phyloP scores from a whole-genome alignment of 2,329 filamentous ascomycete species.

The Alternaria triticimaculans region DNA sequence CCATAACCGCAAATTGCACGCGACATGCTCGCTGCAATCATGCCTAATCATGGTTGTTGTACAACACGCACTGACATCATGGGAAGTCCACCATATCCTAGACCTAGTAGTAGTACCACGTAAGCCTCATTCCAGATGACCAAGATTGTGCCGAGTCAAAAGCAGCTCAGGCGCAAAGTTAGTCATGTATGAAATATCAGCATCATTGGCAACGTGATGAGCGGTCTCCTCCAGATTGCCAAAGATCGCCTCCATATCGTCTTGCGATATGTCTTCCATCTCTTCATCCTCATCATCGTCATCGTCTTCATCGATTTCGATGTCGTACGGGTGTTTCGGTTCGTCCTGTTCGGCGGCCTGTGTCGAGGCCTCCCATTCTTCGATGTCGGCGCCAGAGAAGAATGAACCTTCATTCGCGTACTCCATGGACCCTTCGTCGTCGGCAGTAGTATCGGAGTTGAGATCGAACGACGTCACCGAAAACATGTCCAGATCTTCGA shows the following conservation, averaged over 20 bases:
- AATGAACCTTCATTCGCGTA: slow-evolving; percentile 10
- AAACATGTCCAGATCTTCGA: slow-evolving; percentile 20
- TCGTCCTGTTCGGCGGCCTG: not conserved
- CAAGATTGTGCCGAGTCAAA: slow-evolving; percentile 12
- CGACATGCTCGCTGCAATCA: not conserved
- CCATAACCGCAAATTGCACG: not conserved
- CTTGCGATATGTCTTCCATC: slow-evolving; percentile 19
- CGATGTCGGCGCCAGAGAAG: slow-evolving; percentile 16
- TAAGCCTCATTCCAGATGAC: slow-evolving; percentile 7
- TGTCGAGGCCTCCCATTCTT: slow-evolving; percentile 14
- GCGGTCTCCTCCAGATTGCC: slow-evolving; percentile 18
- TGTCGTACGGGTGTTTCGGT: not conserved
- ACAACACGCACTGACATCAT: not conserved
- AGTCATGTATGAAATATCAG: slow-evolving; percentile 23
- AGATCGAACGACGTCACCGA: slow-evolving; percentile 14
- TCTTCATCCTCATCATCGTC: slow-evolving; percentile 15
- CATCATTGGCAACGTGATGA: slow-evolving; percentile 7
- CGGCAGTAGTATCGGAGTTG: not conserved
- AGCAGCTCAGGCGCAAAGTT: slow-evolving; percentile 31
- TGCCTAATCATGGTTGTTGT: not conserved
- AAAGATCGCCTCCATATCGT: slow-evolving; percentile 19
- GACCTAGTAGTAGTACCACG: not conserved
- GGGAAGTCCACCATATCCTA: not conserved
- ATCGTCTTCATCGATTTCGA: not conserved
- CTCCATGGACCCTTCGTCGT: not conserved